Percentiles rank a stretch among this genome's conserved stretches.
Evolutionary conservation across 2,329 filamentous ascomycete genomes (phyloP).

Genomic region (Sclerotinia spermophila): DNA sequence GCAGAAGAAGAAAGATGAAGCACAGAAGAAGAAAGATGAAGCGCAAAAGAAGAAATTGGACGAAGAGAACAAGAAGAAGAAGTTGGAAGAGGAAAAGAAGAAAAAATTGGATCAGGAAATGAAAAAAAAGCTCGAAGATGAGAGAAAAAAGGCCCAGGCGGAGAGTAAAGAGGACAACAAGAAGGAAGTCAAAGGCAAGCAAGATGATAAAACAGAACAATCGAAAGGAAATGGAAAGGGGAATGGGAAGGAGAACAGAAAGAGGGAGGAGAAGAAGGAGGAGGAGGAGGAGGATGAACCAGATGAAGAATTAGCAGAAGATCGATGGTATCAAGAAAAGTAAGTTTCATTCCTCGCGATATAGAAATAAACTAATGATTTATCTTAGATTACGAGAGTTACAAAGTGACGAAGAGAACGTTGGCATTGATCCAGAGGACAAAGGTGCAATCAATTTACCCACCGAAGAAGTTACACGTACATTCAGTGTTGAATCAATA

Average conservation of each 20-base stretch:
- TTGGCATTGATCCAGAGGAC: conserved; percentile 26
- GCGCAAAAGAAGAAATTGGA: conserved; percentile 29
- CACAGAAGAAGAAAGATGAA: conserved; percentile 30
- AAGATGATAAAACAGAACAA: not conserved
- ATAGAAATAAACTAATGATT: not conserved
- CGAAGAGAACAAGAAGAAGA: not conserved
- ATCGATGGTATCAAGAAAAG: conserved; percentile 35
- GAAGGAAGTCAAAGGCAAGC: not conserved
- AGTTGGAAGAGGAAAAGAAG: conserved; percentile 21
- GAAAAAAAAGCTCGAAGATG: conserved; percentile 18
- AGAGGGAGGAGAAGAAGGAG: conserved; percentile 19
- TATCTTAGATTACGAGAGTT: conserved; percentile 27
- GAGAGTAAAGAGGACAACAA: not conserved
- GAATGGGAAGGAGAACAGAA: conserved; percentile 16
- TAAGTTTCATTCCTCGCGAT: conserved; percentile 22
- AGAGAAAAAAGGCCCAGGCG: not conserved
- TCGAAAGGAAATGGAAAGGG: conserved; percentile 13
- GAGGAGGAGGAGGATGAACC: conserved; percentile 5
- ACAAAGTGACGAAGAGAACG: conserved; percentile 24
- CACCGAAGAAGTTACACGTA: conserved; percentile 31
- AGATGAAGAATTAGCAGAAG: conserved; percentile 28
- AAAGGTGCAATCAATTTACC: conserved; percentile 33
- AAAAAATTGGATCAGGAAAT: not conserved
- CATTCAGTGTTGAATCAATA: conserved; percentile 36
- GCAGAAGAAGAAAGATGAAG: conserved; percentile 22